phyloP scores from a whole-genome alignment of 306 rosid genomes.

The Canavalia ensiformis region DNA sequence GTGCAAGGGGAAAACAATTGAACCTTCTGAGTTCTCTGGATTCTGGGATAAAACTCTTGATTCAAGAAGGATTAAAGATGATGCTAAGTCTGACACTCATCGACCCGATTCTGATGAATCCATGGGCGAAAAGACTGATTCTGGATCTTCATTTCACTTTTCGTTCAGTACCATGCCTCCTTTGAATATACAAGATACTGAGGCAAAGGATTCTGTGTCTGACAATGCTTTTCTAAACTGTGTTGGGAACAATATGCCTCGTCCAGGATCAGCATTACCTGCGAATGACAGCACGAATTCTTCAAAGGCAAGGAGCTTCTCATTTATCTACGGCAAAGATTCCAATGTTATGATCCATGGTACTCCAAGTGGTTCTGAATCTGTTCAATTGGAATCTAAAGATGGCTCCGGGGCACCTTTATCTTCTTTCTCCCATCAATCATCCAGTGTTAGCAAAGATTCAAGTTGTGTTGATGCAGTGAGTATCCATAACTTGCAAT shows the following conservation, averaged over 20 bases:
- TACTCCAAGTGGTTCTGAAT: conserved; percentile 41
- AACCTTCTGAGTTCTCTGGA: conserved; percentile 63
- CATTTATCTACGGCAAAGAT: conserved; percentile 47
- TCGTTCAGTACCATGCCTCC: conserved; percentile 56
- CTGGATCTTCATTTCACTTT: conserved; percentile 54
- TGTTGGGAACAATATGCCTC: conserved; percentile 41
- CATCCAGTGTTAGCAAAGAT: conserved; percentile 44
- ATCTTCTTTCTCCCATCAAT: conserved; percentile 45
- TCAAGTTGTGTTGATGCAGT: conserved; percentile 54
- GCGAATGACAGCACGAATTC: conserved; percentile 46
- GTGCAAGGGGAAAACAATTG: conserved; percentile 49
- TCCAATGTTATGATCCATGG: conserved; percentile 42
- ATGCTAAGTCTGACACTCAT: conserved; percentile 40
- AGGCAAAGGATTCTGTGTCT: conserved; percentile 45
- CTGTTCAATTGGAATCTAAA: conserved; percentile 50
- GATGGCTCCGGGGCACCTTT: conserved; percentile 52
- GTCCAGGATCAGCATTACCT: conserved; percentile 48
- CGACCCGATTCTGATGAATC: conserved; percentile 48
- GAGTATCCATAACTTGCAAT: conserved; percentile 50
- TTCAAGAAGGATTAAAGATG: conserved; percentile 43
- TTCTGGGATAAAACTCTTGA: conserved; percentile 76
- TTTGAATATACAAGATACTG: conserved; percentile 51
- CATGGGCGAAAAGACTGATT: conserved; percentile 47
- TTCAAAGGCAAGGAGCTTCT: conserved; percentile 47
- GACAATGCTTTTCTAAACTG: conserved; percentile 48